Evolutionary conservation across 2,329 filamentous ascomycete genomes (phyloP), one percentile per base, ranked within the genome.

Genomic region (Talaromyces sp.): DNA sequence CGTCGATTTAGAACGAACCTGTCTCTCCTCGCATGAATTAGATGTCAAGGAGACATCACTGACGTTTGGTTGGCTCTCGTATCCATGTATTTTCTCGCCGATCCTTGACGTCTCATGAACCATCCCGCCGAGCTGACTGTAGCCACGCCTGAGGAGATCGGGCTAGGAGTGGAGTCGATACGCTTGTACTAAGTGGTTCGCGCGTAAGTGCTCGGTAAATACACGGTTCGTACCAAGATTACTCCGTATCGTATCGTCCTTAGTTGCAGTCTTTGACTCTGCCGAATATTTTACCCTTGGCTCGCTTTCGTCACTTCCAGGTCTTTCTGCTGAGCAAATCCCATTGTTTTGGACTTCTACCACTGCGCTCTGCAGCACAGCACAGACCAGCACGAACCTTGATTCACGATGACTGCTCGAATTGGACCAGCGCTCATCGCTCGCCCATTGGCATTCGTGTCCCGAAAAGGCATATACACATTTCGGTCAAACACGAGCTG

Each of bases 391-490:
- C 41, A 45, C 14, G 3, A 31, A 27, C n/a, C 31, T 54, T 54
- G 50, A 37, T 35, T 22, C 31, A 35, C n/a, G 24, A 49, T 60
- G 58, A 16, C 10, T 37, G 7, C 43, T 33, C 39, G 58, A 49
- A 37, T 60, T 49, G 19, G 39, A 13, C 4, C 41, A 35, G 41
- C 22, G 33, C n/a, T 19, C 13, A 16, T 60, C 24, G 9, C 41
- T 31, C 41, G 41, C 5, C 27, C 41, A 49, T 24, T 49, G 14
- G 16, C 58, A 19, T 43, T 49, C 41, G 27, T 35, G 16, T 60
- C 58, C 50, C 50, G 58, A 60, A 35, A 22, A 49, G 58, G 58
- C n/a, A 60, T 37, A 49, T 24, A 47, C 58, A 49, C n/a, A 33
- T 19, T 31, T 47, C 33, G 41, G 41, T 49, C 58, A n/a, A 47